Evolutionary conservation across 1,284 basidiomycete species (phyloP), one percentile per base, ranked within the genome.

Genomic region (Ganoderma sp.): DNA sequence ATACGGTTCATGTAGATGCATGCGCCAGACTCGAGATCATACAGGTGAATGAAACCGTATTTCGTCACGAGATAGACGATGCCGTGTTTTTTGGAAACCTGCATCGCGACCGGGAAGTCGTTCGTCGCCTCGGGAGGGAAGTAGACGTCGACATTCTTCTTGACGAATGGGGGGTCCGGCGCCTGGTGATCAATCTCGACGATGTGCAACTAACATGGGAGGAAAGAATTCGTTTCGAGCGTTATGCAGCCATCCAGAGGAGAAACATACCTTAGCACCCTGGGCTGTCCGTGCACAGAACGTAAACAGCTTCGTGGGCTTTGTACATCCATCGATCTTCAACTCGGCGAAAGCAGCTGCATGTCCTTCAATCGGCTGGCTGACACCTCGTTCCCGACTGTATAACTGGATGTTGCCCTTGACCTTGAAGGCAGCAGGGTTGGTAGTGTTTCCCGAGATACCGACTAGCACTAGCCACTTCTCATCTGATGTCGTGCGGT

Each of bases 1-100:
- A 99, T 99, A 73, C 98, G 94, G 88, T 99, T 99, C 98, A 99
- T 99, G 87, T 99, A 99, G 75, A 99, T 92, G 84, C 98, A 99
- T 64, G 96, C 93, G 69, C 97, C 98, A n/a, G 94, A 90, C 82
- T 99, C 98, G 73, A 99, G 89, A 82, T 99, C 98, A 82, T 99
- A 99, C 19, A 99, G 88, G 82, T 99, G 98, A 77, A 99, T 99
- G 84, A 99, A 99, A 63, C 98, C 98, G 79, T 96, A 99, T 81
- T 99, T 99, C 70, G 98, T 99, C 77, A 99, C 94, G 69, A 99
- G 88, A 83, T 98, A 99, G 76, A 98, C 87, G 81, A 99, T 96
- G 61, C 97, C 97, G 81, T 99, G 97, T 77, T 96, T 95, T 81
- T 93, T 91, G 65, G 97, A 99, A 58, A 99, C 95, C 80, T 99